Percentiles rank a stretch among this genome's conserved stretches.
Evolutionary conservation across 345 rosid genomes (phyloP).

Genomic region (Anastatica hierochuntica): DNA sequence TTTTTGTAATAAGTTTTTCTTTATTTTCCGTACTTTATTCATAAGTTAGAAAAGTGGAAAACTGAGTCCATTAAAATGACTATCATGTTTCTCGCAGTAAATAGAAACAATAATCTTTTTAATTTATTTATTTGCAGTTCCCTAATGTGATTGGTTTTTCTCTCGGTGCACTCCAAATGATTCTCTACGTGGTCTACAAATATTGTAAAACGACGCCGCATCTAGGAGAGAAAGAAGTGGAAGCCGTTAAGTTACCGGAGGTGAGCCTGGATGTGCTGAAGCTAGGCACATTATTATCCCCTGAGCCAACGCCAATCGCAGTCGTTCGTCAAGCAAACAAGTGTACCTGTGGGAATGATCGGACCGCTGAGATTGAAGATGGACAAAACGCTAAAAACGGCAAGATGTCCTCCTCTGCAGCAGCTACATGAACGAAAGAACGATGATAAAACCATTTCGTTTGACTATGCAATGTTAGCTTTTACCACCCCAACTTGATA

Average conservation of each 20-base stretch:
- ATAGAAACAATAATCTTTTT: neutral
- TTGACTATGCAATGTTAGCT: constrained; percentile 22
- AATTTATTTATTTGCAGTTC: constrained; percentile 20
- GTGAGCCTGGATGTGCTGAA: constrained; percentile 24
- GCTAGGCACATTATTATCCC: constrained; percentile 21
- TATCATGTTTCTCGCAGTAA: neutral
- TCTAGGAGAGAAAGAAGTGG: constrained; percentile 25
- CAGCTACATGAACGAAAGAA: constrained; percentile 10
- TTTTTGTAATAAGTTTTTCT: too few relatives aligned
- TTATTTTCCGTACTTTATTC: too few relatives aligned
- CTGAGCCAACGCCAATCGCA: constrained; percentile 12
- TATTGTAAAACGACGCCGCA: constrained; percentile 27
- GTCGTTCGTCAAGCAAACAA: constrained; percentile 16
- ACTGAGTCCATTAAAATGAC: too few relatives aligned
- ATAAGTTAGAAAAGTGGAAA: too few relatives aligned
- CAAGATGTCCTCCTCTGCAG: constrained; percentile 21
- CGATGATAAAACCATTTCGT: neutral
- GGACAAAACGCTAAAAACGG: constrained; percentile 10
- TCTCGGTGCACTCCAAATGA: constrained; percentile 51
- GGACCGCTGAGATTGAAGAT: constrained; percentile 17
- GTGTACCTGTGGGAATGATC: constrained; percentile 26
- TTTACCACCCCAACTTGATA: constrained; percentile 9
- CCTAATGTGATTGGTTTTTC: constrained; percentile 42
- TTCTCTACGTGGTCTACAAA: constrained; percentile 34
- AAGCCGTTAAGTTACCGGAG: constrained; percentile 25